Evolutionary conservation across 176 grass and related monocot genomes (phyloP).

Genomic region (Puccinellia tenuiflora): DNA sequence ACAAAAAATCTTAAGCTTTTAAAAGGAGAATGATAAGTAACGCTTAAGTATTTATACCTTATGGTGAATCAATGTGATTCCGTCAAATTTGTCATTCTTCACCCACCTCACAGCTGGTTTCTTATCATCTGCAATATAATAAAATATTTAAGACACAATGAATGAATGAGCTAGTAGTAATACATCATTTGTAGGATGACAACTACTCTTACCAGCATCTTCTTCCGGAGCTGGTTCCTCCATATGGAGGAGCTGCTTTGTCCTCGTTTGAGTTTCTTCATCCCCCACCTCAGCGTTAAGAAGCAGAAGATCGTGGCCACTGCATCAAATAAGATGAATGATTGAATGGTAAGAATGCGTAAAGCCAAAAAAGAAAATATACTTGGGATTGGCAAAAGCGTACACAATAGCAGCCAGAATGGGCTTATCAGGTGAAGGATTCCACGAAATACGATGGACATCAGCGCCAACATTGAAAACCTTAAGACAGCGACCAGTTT

Average conservation of each 20-base stretch:
- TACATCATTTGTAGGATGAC: background rate
- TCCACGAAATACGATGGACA: slow-evolving; percentile 73
- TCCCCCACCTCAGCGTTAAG: slow-evolving; percentile 72
- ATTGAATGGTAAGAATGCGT: slow-evolving; percentile 19
- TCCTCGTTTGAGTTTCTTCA: slow-evolving; percentile 66
- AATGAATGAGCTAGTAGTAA: background rate
- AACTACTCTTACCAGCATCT: slow-evolving; percentile 45
- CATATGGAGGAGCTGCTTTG: slow-evolving; percentile 53
- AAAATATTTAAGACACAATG: slow-evolving; percentile 17
- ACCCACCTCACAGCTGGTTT: slow-evolving; percentile 79
- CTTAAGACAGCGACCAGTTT: slow-evolving; percentile 80
- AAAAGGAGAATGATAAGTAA: background rate
- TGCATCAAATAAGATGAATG: slow-evolving; percentile 38
- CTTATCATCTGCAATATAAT: slow-evolving; percentile 53
- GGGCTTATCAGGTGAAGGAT: slow-evolving; percentile 72
- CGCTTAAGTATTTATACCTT: slow-evolving; percentile 44
- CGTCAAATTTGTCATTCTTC: slow-evolving; percentile 68
- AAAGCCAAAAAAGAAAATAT: slow-evolving; percentile 16
- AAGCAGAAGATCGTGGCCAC: slow-evolving; percentile 72
- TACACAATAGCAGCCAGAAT: slow-evolving; percentile 86
- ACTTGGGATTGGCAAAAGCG: slow-evolving; percentile 9
- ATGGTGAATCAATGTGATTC: slow-evolving; percentile 75
- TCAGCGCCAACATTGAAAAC: slow-evolving; percentile 73
- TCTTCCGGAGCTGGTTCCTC: slow-evolving; percentile 43
- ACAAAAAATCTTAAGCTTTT: background rate